Evolutionary conservation across 1,284 basidiomycete species (phyloP).

Genomic region (Sphagnurus paluster): DNA sequence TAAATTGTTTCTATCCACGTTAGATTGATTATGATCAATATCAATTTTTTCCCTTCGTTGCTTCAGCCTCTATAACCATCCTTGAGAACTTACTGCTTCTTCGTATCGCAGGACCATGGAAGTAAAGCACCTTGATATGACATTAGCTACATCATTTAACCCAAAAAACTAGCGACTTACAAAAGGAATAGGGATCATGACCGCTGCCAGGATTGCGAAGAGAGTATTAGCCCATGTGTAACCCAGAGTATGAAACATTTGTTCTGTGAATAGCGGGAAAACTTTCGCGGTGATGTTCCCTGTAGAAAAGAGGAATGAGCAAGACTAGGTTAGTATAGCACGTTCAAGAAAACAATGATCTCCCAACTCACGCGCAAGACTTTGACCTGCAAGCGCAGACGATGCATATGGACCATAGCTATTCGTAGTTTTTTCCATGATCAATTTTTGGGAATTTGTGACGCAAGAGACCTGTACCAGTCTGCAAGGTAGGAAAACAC

Average conservation of each 20-base stretch:
- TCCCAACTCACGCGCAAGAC: constrained; percentile 64
- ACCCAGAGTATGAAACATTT: constrained; percentile 58
- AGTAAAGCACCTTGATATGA: constrained; percentile 48
- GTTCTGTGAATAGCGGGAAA: constrained; percentile 67
- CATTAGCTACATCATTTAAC: constrained; percentile 27
- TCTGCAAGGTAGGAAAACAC: constrained; percentile 78
- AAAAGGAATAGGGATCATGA: constrained; percentile 24
- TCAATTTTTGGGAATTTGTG: not conserved
- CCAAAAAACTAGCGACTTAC: constrained; percentile 4
- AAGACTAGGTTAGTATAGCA: not conserved
- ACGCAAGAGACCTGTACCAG: constrained; percentile 50
- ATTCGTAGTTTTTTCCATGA: not conserved
- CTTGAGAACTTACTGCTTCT: constrained; percentile 59
- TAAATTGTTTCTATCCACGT: not conserved
- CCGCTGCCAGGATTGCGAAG: constrained; percentile 59
- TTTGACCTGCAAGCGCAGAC: constrained; percentile 78
- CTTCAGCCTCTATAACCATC: constrained; percentile 33
- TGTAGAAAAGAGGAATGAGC: constrained; percentile 24
- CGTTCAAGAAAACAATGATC: not conserved
- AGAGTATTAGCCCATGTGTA: constrained; percentile 75
- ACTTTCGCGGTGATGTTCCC: constrained; percentile 58
- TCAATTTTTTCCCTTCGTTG: not conserved
- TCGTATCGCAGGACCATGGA: constrained; percentile 64
- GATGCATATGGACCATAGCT: constrained; percentile 77
- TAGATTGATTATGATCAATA: not conserved